These are phyloP conservation scores for Fusarium mangiferae DNA, from an alignment of 2,329 filamentous ascomycete genomes.

Conservation along the genomic window DNA sequence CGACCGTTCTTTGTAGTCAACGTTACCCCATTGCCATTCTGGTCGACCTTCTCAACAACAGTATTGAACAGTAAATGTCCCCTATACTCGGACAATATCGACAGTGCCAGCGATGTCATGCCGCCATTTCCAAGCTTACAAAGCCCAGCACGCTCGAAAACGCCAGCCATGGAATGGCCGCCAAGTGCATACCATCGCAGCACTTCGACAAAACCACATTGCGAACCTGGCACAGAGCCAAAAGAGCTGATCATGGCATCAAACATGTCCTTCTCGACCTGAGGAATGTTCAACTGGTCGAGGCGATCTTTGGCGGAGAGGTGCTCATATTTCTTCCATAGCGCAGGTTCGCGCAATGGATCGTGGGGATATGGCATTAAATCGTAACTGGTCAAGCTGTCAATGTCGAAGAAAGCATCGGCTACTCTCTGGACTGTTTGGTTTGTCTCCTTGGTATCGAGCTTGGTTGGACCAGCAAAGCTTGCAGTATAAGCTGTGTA, in stretches of 20 bases:
- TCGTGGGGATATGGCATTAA: conserved; percentile 52
- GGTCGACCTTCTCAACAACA: background rate
- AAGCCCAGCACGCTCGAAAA: conserved; percentile 13
- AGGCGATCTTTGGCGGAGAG: conserved; percentile 46
- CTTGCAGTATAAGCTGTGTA: conserved; percentile 9
- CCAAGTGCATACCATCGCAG: conserved; percentile 34
- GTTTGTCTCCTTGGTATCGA: background rate
- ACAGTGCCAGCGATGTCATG: conserved; percentile 24
- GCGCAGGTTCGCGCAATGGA: conserved; percentile 40
- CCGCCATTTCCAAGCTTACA: conserved; percentile 37
- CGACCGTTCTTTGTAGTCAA: conserved; percentile 9
- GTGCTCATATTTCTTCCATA: conserved; percentile 41
- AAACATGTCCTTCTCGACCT: conserved; percentile 29
- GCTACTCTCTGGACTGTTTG: conserved; percentile 28
- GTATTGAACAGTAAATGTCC: conserved; percentile 22
- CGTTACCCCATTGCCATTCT: background rate
- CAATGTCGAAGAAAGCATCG: conserved; percentile 45
- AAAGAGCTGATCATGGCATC: conserved; percentile 27
- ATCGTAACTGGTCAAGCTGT: conserved; percentile 42
- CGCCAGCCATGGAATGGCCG: conserved; percentile 11
- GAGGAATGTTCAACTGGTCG: conserved; percentile 38
- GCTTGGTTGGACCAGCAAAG: background rate
- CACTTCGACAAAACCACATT: conserved; percentile 21
- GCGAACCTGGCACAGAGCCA: conserved; percentile 2
- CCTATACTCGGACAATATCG: conserved; percentile 2